Percentiles rank a stretch among this genome's conserved stretches.
Conservation (phyloP, 1,139 yeast species). For the Yarrowia galli region DNA sequence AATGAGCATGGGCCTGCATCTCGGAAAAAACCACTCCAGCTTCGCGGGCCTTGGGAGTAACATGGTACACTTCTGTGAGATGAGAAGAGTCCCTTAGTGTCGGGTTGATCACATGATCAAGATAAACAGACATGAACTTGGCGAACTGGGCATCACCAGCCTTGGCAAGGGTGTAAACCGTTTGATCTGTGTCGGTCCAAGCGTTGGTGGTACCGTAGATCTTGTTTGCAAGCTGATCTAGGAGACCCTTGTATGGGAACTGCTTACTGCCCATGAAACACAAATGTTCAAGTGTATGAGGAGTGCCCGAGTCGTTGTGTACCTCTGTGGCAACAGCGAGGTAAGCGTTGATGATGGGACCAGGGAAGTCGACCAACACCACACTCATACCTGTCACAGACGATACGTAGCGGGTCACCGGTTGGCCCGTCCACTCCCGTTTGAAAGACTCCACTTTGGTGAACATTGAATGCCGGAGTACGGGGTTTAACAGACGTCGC, state of each 20-base stretch:
- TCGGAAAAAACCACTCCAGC: slow-evolving; percentile 98
- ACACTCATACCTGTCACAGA: slow-evolving; percentile 73
- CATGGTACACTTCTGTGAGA: slow-evolving; percentile 91
- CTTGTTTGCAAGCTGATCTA: slow-evolving; percentile 85
- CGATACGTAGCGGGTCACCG: slow-evolving; percentile 24
- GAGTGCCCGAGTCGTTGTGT: slow-evolving; percentile 84
- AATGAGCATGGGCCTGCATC: slow-evolving; percentile 92
- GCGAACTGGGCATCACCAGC: slow-evolving; percentile 98
- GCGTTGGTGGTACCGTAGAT: slow-evolving; percentile 92
- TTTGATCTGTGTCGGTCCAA: slow-evolving; percentile 96
- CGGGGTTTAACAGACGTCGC: slow-evolving; percentile 18
- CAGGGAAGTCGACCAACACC: slow-evolving; percentile 76
- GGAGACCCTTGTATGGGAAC: slow-evolving; percentile 89
- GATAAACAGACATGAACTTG: slow-evolving; percentile 80
- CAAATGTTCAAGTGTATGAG: slow-evolving; percentile 95
- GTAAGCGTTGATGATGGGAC: slow-evolving; percentile 91
- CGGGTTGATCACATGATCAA: slow-evolving; percentile 87
- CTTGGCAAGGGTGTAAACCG: slow-evolving; percentile 87
- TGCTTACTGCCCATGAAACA: slow-evolving; percentile 92
- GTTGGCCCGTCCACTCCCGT: slow-evolving; percentile 33
- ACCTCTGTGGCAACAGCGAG: slow-evolving; percentile 96
- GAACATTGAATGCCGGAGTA: slow-evolving; percentile 19
- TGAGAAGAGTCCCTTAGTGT: slow-evolving; percentile 90
- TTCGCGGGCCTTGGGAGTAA: slow-evolving; percentile 89
- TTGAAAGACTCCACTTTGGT: slow-evolving; percentile 33